These are phyloP conservation scores for Aureobasidium melanogenum DNA, from an alignment of 2,329 filamentous ascomycete species.

Conservation along the genomic window DNA sequence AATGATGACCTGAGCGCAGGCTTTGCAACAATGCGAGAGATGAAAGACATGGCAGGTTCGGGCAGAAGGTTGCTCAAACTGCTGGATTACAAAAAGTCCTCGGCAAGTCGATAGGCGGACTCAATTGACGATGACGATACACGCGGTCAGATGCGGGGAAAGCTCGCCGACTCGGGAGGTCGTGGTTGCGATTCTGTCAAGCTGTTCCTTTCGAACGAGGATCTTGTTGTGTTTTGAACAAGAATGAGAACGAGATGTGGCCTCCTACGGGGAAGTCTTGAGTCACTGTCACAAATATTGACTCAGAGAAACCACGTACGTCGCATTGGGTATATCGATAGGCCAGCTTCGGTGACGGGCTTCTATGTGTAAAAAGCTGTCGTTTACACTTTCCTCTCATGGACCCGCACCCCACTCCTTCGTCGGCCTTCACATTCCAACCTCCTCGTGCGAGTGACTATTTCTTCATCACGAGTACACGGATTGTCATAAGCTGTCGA, in stretches of 20 bases:
- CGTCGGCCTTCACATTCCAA: not conserved
- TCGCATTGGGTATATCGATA: slow-evolving; percentile 1
- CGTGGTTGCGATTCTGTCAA: not conserved
- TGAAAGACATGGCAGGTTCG: slow-evolving; percentile 2
- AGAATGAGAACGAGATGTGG: not conserved
- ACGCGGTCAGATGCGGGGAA: slow-evolving; percentile 2
- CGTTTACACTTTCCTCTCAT: not conserved
- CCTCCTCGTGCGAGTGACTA: too few species aligned
- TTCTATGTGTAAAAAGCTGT: slow-evolving; percentile 5
- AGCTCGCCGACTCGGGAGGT: slow-evolving; percentile 11
- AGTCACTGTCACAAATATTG: not conserved
- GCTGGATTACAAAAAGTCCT: not conserved
- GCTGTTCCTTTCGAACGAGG: not conserved
- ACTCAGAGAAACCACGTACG: not conserved
- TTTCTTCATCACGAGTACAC: too few species aligned
- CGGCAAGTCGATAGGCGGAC: not conserved
- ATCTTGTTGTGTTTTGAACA: not conserved
- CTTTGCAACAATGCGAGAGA: slow-evolving; percentile 9
- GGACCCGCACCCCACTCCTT: not conserved
- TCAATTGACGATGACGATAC: not conserved
- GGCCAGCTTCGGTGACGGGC: slow-evolving; percentile 4
- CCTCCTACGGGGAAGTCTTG: too few species aligned
- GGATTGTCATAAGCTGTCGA: too few species aligned
- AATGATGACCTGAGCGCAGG: slow-evolving; percentile 14
- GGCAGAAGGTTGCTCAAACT: not conserved